Conservation (phyloP, 257 asterid genomes). For the Forsythia suspensa region DNA sequence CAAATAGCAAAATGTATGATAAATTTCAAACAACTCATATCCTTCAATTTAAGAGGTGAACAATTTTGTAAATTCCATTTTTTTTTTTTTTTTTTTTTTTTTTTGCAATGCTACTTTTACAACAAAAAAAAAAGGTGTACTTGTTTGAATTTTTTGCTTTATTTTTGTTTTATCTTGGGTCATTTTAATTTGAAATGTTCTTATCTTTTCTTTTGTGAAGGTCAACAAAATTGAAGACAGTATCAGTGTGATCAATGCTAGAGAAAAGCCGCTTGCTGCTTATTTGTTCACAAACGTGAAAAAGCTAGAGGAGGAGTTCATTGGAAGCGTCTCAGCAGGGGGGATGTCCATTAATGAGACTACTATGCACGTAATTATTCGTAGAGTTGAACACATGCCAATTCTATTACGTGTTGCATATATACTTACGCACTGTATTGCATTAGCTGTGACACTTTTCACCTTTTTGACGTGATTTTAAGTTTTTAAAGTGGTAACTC, state of each 20-base stretch:
- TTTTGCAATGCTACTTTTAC: neutral
- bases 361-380: constrained; percentile 59
- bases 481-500: no score
- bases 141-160: neutral
- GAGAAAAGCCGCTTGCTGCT: constrained; percentile 92
- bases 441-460: neutral
- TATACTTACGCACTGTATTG: neutral
- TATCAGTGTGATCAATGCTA: constrained; percentile 51
- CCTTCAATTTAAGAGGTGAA: neutral
- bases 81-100: no score
- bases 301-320: constrained; percentile 69
- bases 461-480: neutral
- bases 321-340: constrained; percentile 69
- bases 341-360: constrained; percentile 66
- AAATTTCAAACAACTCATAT: no score
- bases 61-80: neutral
- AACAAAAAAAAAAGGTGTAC: no score
- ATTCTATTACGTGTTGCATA: neutral
- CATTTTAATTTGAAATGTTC: constrained; percentile 4
- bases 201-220: constrained; percentile 36
- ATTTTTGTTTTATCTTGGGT: constrained; percentile 13
- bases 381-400: neutral
- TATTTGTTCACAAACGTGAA: constrained; percentile 76
- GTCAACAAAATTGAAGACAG: constrained; percentile 68
- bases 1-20: no score